Conservation (phyloP, 2,329 filamentous ascomycete genomes). For the Pseudomassariella vexata region DNA sequence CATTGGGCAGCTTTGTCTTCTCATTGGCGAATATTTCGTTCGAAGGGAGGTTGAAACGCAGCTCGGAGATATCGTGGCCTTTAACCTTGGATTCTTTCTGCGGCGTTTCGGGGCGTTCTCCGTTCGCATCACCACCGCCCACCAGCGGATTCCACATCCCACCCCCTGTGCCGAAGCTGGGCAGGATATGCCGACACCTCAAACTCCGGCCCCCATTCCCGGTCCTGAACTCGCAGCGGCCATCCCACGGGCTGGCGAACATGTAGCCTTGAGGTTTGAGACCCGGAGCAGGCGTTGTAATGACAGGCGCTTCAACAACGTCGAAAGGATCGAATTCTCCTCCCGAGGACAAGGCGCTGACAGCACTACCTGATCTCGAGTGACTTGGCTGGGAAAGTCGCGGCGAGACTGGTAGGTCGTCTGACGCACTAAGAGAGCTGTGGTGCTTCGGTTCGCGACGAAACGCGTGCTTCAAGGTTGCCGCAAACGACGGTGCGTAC, state of each 20-base stretch:
- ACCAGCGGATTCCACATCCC: constrained; percentile 39
- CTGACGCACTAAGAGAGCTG: too few species aligned
- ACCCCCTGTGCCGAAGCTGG: constrained; percentile 33
- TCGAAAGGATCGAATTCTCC: constrained; percentile 23
- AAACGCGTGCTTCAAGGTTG: constrained; percentile 40
- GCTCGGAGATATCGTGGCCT: constrained; percentile 62
- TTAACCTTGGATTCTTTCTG: constrained; percentile 12
- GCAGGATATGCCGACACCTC: constrained; percentile 67
- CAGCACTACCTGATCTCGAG: constrained; percentile 22
- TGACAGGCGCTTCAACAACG: constrained; percentile 21
- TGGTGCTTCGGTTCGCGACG: constrained; percentile 27
- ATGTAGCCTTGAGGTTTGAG: constrained; percentile 61
- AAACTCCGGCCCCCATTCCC: constrained; percentile 69
- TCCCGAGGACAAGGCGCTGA: constrained; percentile 28
- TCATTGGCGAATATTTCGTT: constrained; percentile 38
- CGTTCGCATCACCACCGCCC: constrained; percentile 24
- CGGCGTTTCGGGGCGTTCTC: constrained; percentile 11
- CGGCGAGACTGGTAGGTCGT: constrained; percentile 19
- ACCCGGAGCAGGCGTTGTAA: constrained; percentile 38
- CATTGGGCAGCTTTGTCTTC: constrained; percentile 21
- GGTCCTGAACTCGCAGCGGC: constrained; percentile 79
- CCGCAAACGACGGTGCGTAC: constrained; percentile 44
- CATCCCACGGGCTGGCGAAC: constrained; percentile 83
- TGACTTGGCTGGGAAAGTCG: constrained; percentile 20
- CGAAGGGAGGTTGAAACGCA: constrained; percentile 82